Percentiles rank a stretch among this genome's conserved stretches.
These are phyloP conservation scores for Carex cristatella DNA, from an alignment of 176 grass and related monocot genomes.

Conservation along the genomic window DNA sequence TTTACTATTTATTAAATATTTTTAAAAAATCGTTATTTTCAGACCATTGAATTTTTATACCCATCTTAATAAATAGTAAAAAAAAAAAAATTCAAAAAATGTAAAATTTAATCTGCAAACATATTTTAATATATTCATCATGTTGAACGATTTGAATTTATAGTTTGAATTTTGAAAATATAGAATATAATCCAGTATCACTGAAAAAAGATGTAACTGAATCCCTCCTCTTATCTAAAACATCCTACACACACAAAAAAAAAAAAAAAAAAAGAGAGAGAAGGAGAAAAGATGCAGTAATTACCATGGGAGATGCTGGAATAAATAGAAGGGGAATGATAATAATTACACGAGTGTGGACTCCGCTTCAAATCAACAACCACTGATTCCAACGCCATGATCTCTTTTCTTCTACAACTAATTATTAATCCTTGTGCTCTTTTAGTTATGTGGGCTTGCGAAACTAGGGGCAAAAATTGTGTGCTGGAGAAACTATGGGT, in stretches of 20 bases:
- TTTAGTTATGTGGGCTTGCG: background rate
- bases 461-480: background rate
- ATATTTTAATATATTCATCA: no score
- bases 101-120: no score
- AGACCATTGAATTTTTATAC: no score
- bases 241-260: background rate
- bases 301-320: conserved; percentile 59
- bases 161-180: no score
- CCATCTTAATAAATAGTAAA: no score
- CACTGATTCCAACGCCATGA: conserved; percentile 38
- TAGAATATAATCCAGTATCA: no score
- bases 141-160: no score
- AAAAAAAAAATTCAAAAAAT: no score
- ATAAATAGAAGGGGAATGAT: conserved; percentile 37
- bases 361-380: conserved; percentile 55
- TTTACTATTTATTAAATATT: no score
- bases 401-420: background rate
- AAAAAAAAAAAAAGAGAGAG: background rate
- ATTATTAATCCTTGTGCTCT: background rate
- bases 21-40: no score
- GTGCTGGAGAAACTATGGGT: background rate
- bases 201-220: no score
- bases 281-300: background rate
- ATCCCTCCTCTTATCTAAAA: background rate
- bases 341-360: conserved; percentile 60